A percentile compares a stretch with the other conserved stretches of the same genome.
Evolutionary conservation across 208 protist genomes (phyloP).

Genomic region (Trypanosoma platydactyli): DNA sequence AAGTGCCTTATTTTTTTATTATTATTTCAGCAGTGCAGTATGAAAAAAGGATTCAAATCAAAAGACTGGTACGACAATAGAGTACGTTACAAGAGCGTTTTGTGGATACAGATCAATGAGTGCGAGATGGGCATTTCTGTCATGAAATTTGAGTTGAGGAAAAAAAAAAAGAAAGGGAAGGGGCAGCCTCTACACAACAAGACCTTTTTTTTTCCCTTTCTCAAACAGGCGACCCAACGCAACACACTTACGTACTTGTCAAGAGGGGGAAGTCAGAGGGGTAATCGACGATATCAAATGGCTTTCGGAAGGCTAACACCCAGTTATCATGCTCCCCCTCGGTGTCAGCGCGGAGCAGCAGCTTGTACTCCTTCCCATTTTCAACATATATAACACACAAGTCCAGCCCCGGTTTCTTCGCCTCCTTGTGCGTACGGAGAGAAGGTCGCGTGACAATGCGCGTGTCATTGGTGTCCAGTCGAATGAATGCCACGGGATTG

Average conservation of each 20-base stretch:
- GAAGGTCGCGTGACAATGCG: slow-evolving; percentile 58
- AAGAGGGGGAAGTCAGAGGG: slow-evolving; percentile 29
- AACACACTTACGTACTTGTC: neutral
- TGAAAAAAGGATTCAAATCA: too few species aligned
- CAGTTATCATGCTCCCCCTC: slow-evolving; percentile 43
- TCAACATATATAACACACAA: slow-evolving; percentile 60
- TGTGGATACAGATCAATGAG: too few species aligned
- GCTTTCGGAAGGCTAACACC: slow-evolving; percentile 26
- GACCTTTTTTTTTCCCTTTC: neutral
- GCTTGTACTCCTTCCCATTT: slow-evolving; percentile 48
- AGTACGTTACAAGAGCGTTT: too few species aligned
- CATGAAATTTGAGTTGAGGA: too few species aligned
- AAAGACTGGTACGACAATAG: too few species aligned
- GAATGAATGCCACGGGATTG: slow-evolving; percentile 44
- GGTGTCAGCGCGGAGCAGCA: slow-evolving; percentile 45
- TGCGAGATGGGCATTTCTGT: too few species aligned
- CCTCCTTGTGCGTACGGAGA: slow-evolving; percentile 55
- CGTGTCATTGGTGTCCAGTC: slow-evolving; percentile 41
- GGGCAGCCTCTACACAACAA: too few species aligned
- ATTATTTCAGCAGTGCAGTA: too few species aligned
- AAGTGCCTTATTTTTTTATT: too few species aligned
- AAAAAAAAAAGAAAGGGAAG: too few species aligned
- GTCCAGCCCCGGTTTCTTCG: slow-evolving; percentile 44
- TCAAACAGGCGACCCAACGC: neutral
- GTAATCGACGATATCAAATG: slow-evolving; percentile 38